phyloP scores from a whole-genome alignment of 805 yeast genomes.

The Sungouiozyma intestinalis region DNA sequence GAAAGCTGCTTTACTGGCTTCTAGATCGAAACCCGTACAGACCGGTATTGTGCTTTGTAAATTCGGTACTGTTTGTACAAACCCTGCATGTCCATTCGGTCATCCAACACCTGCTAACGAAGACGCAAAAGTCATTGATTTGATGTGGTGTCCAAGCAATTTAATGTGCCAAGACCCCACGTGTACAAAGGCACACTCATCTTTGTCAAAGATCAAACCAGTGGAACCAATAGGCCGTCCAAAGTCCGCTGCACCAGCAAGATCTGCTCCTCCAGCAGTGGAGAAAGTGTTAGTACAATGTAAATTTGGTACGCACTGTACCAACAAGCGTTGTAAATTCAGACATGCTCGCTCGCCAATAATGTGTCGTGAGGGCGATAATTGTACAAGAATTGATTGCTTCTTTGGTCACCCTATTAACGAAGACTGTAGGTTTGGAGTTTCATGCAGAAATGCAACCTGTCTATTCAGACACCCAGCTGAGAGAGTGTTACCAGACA shows the following conservation, averaged over 20 bases:
- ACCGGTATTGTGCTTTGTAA: slow-evolving; percentile 58
- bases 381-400: slow-evolving; percentile 74
- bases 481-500: slow-evolving; percentile 41
- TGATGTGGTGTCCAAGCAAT: slow-evolving; percentile 71
- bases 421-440: slow-evolving; percentile 73
- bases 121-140: slow-evolving; percentile 54
- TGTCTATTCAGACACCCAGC: slow-evolving; percentile 77
- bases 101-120: slow-evolving; percentile 85
- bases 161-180: slow-evolving; percentile 47
- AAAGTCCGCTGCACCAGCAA: slow-evolving; percentile 11
- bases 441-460: slow-evolving; percentile 56
- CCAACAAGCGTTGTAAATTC: slow-evolving; percentile 66
- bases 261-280: slow-evolving; percentile 14
- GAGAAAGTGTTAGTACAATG: slow-evolving; percentile 69
- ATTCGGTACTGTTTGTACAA: slow-evolving; percentile 65
- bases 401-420: slow-evolving; percentile 70
- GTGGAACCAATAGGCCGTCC: slow-evolving; percentile 25
- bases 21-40: slow-evolving; percentile 30
- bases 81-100: slow-evolving; percentile 75
- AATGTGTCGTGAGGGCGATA: slow-evolving; percentile 73
- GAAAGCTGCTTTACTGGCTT: slow-evolving; percentile 29
- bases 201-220: slow-evolving; percentile 44
- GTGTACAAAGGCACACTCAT: slow-evolving; percentile 76
- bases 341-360: slow-evolving; percentile 72
- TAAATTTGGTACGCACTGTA: slow-evolving; percentile 66